These are phyloP conservation scores for Entomortierella chlamydospora DNA, from an alignment of 192 early-diverging fungal species.

Conservation along the genomic window DNA sequence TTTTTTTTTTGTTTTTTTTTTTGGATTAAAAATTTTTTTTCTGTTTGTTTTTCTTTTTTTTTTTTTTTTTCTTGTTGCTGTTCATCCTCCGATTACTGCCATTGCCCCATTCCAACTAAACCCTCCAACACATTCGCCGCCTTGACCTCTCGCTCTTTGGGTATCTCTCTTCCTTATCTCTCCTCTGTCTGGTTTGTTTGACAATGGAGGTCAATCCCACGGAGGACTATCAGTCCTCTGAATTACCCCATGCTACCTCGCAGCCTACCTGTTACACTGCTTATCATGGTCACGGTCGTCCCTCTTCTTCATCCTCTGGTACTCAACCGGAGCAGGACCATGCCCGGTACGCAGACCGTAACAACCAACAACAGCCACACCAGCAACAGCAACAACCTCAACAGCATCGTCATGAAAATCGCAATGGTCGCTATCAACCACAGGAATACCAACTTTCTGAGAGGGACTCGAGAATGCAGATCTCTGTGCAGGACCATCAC, in stretches of 20 bases:
- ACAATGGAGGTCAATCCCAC: slow-evolving; percentile 10
- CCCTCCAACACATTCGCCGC: too few species aligned
- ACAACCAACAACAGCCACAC: background rate
- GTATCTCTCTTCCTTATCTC: background rate
- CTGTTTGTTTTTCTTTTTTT: too few species aligned
- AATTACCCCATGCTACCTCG: background rate
- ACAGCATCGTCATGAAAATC: slow-evolving; percentile 3
- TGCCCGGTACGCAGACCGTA: background rate
- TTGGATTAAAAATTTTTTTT: too few species aligned
- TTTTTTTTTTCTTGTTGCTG: too few species aligned
- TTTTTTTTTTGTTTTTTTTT: too few species aligned
- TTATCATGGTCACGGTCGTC: background rate
- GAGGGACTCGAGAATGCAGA: slow-evolving; percentile 7
- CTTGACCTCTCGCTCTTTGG: too few species aligned
- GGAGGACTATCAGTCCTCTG: slow-evolving; percentile 22
- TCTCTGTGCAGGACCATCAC: background rate
- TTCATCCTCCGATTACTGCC: too few species aligned
- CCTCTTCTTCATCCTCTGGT: background rate
- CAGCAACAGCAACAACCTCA: slow-evolving; percentile 4
- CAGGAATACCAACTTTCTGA: slow-evolving; percentile 14
- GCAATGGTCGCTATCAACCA: background rate
- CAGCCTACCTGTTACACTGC: slow-evolving; percentile 3
- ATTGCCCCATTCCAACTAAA: too few species aligned
- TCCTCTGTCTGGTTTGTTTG: background rate
- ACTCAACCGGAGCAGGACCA: background rate